Percentiles rank a stretch among this genome's conserved stretches.
Conservation (phyloP, 2,329 filamentous ascomycete species). For the Zymoseptoria pseudotritici region DNA sequence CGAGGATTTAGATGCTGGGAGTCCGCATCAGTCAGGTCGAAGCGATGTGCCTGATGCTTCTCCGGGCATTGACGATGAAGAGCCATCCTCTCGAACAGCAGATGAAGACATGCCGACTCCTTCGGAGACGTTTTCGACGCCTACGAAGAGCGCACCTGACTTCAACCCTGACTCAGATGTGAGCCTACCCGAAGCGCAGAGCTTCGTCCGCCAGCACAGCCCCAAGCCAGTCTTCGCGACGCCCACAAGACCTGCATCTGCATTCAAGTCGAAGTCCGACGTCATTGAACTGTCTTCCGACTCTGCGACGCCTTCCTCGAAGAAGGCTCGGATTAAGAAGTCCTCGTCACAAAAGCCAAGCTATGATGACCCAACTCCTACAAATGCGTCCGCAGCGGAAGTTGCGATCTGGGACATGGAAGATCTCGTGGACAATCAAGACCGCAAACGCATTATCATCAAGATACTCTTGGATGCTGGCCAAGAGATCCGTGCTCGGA, state of each 20-base stretch:
- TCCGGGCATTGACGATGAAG: background rate
- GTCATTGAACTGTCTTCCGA: slow-evolving; percentile 16
- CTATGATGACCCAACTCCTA: slow-evolving; percentile 4
- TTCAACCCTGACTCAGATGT: background rate
- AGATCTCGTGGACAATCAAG: slow-evolving; percentile 5
- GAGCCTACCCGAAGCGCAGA: background rate
- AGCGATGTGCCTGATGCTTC: background rate
- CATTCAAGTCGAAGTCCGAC: background rate
- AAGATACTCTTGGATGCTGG: slow-evolving; percentile 32
- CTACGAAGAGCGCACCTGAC: background rate
- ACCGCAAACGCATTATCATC: slow-evolving; percentile 40
- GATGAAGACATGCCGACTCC: background rate
- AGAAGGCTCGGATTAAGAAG: background rate
- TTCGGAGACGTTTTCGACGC: background rate
- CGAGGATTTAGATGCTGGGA: background rate
- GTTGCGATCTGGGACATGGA: slow-evolving; percentile 12
- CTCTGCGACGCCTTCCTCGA: slow-evolving; percentile 1
- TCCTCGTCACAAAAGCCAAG: slow-evolving; percentile 1
- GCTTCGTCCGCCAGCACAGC: background rate
- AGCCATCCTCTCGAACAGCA: background rate
- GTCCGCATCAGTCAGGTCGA: background rate
- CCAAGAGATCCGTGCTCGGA: slow-evolving; percentile 3
- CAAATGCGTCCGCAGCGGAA: slow-evolving; percentile 5
- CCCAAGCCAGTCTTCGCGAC: background rate
- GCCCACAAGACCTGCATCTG: slow-evolving; percentile 1